phyloP scores from a whole-genome alignment of 78 protist genomes.

The Andalucia godoyi region DNA sequence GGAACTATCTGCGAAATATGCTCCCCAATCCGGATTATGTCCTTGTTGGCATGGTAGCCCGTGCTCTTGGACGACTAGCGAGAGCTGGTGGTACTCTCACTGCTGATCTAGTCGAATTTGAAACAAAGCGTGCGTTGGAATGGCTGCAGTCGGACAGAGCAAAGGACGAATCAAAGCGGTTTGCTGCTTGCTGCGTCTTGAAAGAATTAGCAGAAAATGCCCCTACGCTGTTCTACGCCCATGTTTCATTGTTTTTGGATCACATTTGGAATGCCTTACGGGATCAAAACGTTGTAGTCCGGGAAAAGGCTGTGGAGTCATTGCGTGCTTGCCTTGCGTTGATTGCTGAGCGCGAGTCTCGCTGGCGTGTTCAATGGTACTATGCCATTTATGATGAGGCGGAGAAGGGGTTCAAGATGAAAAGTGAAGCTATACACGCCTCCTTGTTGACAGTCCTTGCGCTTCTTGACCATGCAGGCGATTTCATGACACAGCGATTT shows the following conservation, averaged over 20 bases:
- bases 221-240: constrained; percentile 39
- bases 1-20: constrained; percentile 21
- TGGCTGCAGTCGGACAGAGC: constrained; percentile 29
- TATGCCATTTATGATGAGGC: not conserved
- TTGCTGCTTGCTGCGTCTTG: constrained; percentile 14
- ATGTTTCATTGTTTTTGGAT: constrained; percentile 17
- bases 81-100: constrained; percentile 21
- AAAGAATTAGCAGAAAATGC: constrained; percentile 14
- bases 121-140: constrained; percentile 36
- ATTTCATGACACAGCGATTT: not conserved
- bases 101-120: constrained; percentile 45
- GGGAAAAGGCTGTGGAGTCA: not conserved
- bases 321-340: not conserved
- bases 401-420: not conserved
- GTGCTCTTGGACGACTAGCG: constrained; percentile 25
- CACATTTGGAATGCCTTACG: not conserved
- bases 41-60: constrained; percentile 8
- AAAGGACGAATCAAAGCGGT: constrained; percentile 14
- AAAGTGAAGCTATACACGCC: constrained; percentile 23
- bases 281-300: not conserved
- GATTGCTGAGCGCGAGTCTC: constrained; percentile 12
- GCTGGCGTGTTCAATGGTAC: constrained; percentile 6
- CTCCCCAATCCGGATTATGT: constrained; percentile 9
- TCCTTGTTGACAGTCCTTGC: constrained; percentile 15
- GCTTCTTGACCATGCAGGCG: constrained; percentile 2